A percentile compares a stretch with the other conserved stretches of the same genome.
Evolutionary conservation across 2,329 filamentous ascomycete species (phyloP).

Genomic region (Fusarium gaditjirri): DNA sequence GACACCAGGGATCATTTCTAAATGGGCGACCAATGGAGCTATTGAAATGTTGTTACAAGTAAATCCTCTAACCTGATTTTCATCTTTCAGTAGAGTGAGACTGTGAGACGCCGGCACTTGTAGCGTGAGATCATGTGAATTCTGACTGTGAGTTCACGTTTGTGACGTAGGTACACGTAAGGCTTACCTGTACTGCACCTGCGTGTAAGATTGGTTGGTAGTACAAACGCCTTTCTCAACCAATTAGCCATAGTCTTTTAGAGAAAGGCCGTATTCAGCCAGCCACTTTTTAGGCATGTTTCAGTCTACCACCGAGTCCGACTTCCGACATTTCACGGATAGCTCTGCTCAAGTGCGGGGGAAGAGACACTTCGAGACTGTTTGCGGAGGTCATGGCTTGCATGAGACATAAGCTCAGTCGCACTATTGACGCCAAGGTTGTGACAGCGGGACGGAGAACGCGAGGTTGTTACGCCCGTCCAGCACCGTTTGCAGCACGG

Average conservation of each 20-base stretch:
- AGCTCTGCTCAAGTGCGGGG: neutral
- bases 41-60: neutral
- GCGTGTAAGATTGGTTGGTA: neutral
- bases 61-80: neutral
- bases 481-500: neutral
- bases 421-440: neutral
- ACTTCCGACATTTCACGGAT: neutral
- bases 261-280: neutral
- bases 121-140: neutral
- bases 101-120: too few relatives aligned
- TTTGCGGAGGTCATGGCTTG: slow-evolving; percentile 4
- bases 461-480: neutral
- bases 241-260: neutral
- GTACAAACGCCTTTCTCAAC: neutral
- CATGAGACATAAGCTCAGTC: neutral
- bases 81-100: too few relatives aligned
- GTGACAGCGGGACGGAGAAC: neutral
- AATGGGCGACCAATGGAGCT: neutral
- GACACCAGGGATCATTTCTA: too few relatives aligned
- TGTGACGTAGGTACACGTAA: neutral
- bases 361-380: slow-evolving; percentile 1
- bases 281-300: neutral
- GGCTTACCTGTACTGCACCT: neutral
- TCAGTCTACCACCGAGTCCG: neutral
- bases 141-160: neutral